These are phyloP conservation scores for Perkinsela sp. DNA, from an alignment of 208 protist genomes.

Conservation along the genomic window DNA sequence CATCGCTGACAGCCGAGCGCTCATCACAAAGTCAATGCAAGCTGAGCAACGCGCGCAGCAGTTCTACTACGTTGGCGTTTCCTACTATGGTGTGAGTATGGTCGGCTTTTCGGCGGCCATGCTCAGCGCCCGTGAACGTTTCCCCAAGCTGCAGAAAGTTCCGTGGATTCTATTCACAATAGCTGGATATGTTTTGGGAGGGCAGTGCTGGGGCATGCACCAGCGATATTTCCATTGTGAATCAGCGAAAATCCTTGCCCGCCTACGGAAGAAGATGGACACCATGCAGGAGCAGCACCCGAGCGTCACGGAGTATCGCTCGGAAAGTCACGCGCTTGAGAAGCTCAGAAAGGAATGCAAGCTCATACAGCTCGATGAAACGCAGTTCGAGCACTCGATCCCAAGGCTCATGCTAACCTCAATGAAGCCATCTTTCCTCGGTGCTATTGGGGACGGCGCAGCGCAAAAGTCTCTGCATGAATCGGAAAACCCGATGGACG, in stretches of 20 bases:
- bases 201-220: background rate
- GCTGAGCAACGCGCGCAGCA: background rate
- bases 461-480: background rate
- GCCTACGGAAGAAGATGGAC: background rate
- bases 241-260: background rate
- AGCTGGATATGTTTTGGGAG: background rate
- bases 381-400: background rate
- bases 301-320: background rate
- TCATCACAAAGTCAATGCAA: background rate
- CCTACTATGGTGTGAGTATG: background rate
- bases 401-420: background rate
- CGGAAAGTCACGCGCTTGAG: background rate
- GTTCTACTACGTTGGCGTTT: background rate
- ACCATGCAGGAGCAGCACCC: background rate
- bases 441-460: background rate
- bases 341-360: background rate
- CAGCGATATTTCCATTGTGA: background rate
- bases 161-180: background rate
- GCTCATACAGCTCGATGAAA: background rate
- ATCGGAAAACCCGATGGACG: background rate
- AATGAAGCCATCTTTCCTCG: background rate
- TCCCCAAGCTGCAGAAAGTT: background rate
- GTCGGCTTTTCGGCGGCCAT: background rate
- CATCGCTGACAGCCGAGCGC: background rate
- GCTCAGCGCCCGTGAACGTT: background rate